Evolutionary conservation across 768 basidiomycete genomes (phyloP).

Genomic region (Pleurotus djamor): DNA sequence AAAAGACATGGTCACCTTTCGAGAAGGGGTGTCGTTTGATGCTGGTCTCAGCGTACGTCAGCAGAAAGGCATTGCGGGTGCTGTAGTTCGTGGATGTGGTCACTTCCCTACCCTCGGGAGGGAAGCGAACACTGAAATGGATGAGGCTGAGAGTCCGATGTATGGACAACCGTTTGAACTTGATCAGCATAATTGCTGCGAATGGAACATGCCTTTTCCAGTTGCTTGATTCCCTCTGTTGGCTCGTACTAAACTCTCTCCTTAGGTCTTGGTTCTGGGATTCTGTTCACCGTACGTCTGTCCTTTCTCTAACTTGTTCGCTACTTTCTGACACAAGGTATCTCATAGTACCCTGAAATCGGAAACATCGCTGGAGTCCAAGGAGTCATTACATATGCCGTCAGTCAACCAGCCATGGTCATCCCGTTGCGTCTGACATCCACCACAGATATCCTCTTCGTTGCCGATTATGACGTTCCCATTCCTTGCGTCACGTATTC

Average conservation of each 20-base stretch:
- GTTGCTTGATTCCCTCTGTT: not conserved
- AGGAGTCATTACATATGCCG: conserved; percentile 3
- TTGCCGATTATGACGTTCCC: conserved; percentile 8
- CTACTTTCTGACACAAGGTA: no score
- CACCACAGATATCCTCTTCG: not conserved
- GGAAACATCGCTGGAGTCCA: conserved; percentile 5
- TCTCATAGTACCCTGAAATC: conserved; percentile 6
- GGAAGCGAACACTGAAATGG: not conserved
- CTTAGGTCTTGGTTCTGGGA: conserved; percentile 3
- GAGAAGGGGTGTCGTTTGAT: not conserved
- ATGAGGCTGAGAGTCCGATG: conserved; percentile 3
- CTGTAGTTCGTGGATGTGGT: not conserved
- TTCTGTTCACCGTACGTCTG: not conserved
- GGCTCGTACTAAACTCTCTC: not conserved
- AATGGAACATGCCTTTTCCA: conserved; percentile 9
- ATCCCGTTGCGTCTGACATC: no score
- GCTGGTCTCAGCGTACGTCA: not conserved
- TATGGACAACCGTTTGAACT: conserved; percentile 8
- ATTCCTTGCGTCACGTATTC: conserved; percentile 4
- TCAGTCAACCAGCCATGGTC: no score
- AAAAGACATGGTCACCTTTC: conserved; percentile 5
- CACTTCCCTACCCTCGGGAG: not conserved
- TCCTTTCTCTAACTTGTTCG: no score
- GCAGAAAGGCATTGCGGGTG: conserved; percentile 7
- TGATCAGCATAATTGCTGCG: conserved; percentile 9